Evolutionary conservation across 108 stramenopile species (phyloP), one percentile per base, ranked within the genome.

Genomic region (Aurantiochytrium sp.): DNA sequence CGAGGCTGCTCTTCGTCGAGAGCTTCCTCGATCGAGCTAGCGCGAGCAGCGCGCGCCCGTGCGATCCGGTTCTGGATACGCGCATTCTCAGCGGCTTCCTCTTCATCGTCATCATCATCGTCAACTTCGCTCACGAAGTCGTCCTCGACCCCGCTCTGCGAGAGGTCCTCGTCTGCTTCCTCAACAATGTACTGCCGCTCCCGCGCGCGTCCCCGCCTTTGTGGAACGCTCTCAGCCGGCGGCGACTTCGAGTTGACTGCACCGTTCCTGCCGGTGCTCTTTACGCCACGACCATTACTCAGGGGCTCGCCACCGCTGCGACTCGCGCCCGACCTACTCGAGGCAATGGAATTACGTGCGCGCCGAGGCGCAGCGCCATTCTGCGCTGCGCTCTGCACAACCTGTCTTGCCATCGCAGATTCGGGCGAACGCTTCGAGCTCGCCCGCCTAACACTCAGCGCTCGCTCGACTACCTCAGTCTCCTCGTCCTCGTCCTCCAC

Each of bases 271-370:
- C 50, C 17, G 15, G 50, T 52, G 50, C 50, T 52, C 50, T 8
- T 52, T 8, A 8, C 17, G 15, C 15, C 50, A 52, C 15, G 8
- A 17, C 50, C 17, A 52, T 8, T 8, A 8, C 50, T 52, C 17
- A 17, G 8, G 1, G 50, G 8, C 50, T 17, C 15, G 17, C 50
- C 17, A 17, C 0, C 50, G 17, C 50, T 17, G 1, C 50, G 50
- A 52, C 50, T 52, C 50, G 19, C 34, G 59, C 59, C 19, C 59
- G 34, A 65, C 59, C 34, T 65, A 10, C 59, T 65, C 19, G 59
- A 65, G 6, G 59, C 32, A 30, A 65, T 65, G 59, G 59, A 65
- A 65, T 65, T 65, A 65, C 59, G 59, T 65, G 59, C 59, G 59
- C 32, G 59, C 10, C 32, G 59, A 17, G 34, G 32, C 59, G 10